Base-by-base conservation (phyloP, 192 early-diverging fungal species). In the Rhizophagus prolifer region DNA sequence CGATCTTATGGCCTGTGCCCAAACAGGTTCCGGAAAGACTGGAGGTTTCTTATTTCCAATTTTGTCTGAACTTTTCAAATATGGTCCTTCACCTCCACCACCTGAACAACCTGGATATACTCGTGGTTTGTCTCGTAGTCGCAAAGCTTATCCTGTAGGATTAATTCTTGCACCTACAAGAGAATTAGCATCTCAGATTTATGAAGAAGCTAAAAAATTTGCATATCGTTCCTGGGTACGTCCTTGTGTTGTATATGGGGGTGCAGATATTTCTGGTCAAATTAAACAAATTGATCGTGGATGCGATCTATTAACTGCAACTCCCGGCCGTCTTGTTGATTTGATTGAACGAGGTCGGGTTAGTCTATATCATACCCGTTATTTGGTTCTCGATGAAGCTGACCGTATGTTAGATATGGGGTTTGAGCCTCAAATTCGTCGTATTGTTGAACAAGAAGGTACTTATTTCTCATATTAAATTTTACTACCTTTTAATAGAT, bases 1-100 rank as follows among this genome's bases (percentile, higher is more conserved):
- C 79, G 97, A 99, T 84, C 85, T 99, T 85, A 99, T 99, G 97
- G 97, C 96, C 34, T 99, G 96, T 82, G 97, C 97, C 38, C 97
- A 98, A 84, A 98, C 97, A 26, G 97, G 97, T 85, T 93, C 91
- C 28, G 93, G 94, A 64, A 95, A 98, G 86, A 99, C 97, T 59
- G 97, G 93, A 75, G 97, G 96, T 60, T 99, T 99, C 88, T 87
- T 99, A 76, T 93, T 99, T 86, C 97, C 97, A 58, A 97, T 99
- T 67, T 88, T 99, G 46, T 92, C 91, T 59, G 93, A 97, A 81
- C 90, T 92, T 68, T 99, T 96, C 88, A 88, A 89, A 83, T 91
- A 91, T 75, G 97, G 91, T 9, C 89, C 92, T 54, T 63, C 82
- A n/a, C 78, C 88, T 30, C 81, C 79, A 70, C 81, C 85, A 44